Evolutionary conservation across 208 protist species (phyloP), one percentile per base, ranked within the genome.

Genomic region (Blastocrithidia nonstop): DNA sequence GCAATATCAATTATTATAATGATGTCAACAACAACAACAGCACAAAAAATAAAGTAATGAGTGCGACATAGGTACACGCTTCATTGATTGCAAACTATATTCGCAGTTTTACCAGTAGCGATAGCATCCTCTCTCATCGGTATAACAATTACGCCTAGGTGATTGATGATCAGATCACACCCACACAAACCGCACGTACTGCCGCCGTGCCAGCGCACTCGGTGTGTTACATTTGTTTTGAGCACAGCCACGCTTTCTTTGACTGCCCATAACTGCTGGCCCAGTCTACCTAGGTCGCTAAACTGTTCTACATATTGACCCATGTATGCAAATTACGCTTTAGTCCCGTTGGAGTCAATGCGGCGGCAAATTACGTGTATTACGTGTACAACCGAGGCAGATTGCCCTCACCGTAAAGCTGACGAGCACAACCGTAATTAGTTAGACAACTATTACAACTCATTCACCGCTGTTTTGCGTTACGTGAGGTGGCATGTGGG

Each of bases 151-250:
- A 28, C 6, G 6, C 9, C 16, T 29, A 0, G 24, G 35, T 3
- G 41, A 1, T 31, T 50, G 15, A n/a, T 24, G 13, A 1, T 43
- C 27, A 32, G 13, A 8, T 13, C 32, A 9, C 31, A 21, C 29
- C 47, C 50, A 1, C 52, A 0, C 16, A 37, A 0, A 57, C 50
- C 9, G 72, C 69, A 1, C 62, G 61, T 43, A 7, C 50, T n/a
- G 81, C 76, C 1, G 75, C 72, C 2, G 71, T 85, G 0, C 73
- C 81, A 0, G 37, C 82, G 23, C 55, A 54, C 1, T 36, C 58
- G 0, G 62, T 45, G 55, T 92, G 82, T 45, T 46, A 84, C 6
- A 7, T 87, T 2, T 92, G 82, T 49, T 83, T 85, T 43, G 54
- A 78, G 7, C 8, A 45, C 16, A 21, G 17, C 4, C 82, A 92